phyloP scores from a whole-genome alignment of 169 alveolate genomes.

The Plasmodium billcollinsi region DNA sequence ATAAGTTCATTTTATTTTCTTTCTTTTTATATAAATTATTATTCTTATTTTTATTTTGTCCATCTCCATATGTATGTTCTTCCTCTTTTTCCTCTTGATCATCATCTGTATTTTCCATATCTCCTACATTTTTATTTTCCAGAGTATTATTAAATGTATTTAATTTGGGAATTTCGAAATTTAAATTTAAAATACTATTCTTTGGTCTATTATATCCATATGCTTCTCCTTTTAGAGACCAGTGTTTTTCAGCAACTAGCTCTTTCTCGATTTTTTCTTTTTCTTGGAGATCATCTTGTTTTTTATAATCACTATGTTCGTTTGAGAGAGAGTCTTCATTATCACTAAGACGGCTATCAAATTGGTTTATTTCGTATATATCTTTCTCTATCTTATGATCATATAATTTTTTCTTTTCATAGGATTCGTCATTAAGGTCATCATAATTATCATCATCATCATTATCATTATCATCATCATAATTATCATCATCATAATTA shows the following conservation, averaged over 20 bases:
- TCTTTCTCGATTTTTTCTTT: slow-evolving; percentile 84
- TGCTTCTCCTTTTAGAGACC: slow-evolving; percentile 91
- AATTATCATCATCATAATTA: neutral
- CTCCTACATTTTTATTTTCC: slow-evolving; percentile 42
- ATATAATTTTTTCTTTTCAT: slow-evolving; percentile 5
- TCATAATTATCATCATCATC: slow-evolving; percentile 80
- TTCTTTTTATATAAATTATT: neutral
- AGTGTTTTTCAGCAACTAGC: slow-evolving; percentile 84
- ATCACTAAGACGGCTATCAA: neutral
- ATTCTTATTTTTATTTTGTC: slow-evolving; percentile 5
- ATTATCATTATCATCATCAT: slow-evolving; percentile 76
- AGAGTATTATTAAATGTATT: slow-evolving; percentile 61
- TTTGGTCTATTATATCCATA: slow-evolving; percentile 85
- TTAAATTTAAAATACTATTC: slow-evolving; percentile 86
- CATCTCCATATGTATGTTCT: neutral
- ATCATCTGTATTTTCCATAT: slow-evolving; percentile 29
- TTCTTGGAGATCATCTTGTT: slow-evolving; percentile 9
- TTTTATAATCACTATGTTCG: neutral
- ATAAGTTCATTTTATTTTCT: slow-evolving; percentile 9
- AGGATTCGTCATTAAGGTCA: neutral
- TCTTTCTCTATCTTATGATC: slow-evolving; percentile 20
- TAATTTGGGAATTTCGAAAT: slow-evolving; percentile 85
- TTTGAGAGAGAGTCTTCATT: neutral
- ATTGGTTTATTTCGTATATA: slow-evolving; percentile 25
- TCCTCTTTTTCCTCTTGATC: slow-evolving; percentile 59